Percentiles rank a stretch among this genome's conserved stretches.
Conservation (phyloP, 805 yeast genomes). For the Metschnikowia reukaufii region DNA sequence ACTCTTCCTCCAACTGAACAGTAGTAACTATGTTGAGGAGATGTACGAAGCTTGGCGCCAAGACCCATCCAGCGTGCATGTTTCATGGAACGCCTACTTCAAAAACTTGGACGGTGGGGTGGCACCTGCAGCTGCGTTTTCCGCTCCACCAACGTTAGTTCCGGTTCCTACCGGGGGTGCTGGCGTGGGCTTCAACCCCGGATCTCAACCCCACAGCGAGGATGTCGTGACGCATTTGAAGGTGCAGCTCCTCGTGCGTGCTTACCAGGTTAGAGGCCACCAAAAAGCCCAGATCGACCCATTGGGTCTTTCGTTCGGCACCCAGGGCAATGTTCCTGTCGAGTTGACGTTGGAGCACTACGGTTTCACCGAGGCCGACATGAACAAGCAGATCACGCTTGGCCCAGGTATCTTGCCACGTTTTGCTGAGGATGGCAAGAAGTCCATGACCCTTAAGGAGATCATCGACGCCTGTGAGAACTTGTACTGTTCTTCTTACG, state of each 20-base stretch:
- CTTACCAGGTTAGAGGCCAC: constrained; percentile 98
- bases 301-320: constrained; percentile 85
- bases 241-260: constrained; percentile 94
- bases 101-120: constrained; percentile 76
- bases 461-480: constrained; percentile 75
- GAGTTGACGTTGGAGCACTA: constrained; percentile 92
- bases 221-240: constrained; percentile 86
- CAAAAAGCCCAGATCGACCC: constrained; percentile 95
- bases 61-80: constrained; percentile 90
- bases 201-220: constrained; percentile 48
- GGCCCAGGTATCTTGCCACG: constrained; percentile 98
- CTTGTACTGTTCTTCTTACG: constrained; percentile 84
- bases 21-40: constrained; percentile 93
- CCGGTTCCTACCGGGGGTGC: constrained; percentile 82
- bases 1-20: constrained; percentile 81
- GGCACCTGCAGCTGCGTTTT: constrained; percentile 71
- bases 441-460: constrained; percentile 72
- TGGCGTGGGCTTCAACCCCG: constrained; percentile 52
- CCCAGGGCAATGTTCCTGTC: constrained; percentile 63
- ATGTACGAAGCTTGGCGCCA: constrained; percentile 94
- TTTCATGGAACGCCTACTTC: constrained; percentile 96
- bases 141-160: constrained; percentile 88
- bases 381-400: constrained; percentile 77
- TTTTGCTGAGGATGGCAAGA: constrained; percentile 67
- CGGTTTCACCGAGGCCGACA: constrained; percentile 84